phyloP scores from a whole-genome alignment of 2,329 filamentous ascomycete genomes.

The Beauveria caledonica region DNA sequence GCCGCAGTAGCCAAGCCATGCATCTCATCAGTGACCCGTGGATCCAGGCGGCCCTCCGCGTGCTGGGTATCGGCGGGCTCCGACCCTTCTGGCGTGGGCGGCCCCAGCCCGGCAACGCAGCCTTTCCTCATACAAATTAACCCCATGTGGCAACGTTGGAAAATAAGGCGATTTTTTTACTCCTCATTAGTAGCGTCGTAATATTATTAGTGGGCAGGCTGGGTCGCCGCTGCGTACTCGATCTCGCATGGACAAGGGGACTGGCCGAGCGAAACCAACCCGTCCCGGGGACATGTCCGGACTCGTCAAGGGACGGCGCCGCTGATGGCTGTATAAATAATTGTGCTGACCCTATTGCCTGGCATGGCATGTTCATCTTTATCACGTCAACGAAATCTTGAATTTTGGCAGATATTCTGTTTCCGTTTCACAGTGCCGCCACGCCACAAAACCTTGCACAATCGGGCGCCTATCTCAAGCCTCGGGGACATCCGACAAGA shows the following conservation, averaged over 20 bases:
- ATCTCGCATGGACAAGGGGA: neutral
- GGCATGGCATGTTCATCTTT: neutral
- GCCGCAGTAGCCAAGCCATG: neutral
- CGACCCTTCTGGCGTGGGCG: slow-evolving; percentile 8
- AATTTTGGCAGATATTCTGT: neutral
- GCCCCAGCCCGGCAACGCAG: neutral
- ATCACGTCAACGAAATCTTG: neutral
- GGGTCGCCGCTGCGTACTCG: neutral
- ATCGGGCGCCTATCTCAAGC: neutral
- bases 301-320: neutral
- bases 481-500: slow-evolving; percentile 7
- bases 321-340: neutral
- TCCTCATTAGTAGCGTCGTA: neutral
- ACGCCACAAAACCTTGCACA: neutral
- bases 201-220: neutral
- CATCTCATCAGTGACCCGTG: neutral
- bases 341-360: neutral
- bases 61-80: slow-evolving; percentile 23
- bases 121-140: neutral
- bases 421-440: neutral
- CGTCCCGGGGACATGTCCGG: slow-evolving; percentile 1
- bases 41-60: slow-evolving; percentile 14
- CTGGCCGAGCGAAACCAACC: neutral
- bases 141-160: neutral
- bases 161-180: neutral